Base-by-base conservation (phyloP, 441 rosid species). In the Euphorbia celastroides region DNA sequence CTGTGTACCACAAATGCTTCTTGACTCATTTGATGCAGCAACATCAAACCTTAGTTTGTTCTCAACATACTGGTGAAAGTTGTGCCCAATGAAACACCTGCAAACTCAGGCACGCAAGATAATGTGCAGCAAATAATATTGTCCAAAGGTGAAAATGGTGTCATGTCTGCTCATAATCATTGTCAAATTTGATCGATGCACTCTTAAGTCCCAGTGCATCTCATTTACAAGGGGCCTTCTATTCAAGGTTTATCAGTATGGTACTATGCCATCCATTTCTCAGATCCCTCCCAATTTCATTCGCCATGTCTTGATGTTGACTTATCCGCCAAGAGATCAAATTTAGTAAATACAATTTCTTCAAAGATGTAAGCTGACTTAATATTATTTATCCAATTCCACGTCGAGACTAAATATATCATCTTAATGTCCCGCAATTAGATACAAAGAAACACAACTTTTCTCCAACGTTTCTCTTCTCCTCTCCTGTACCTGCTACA, bases 21-120 rank as follows among this genome's bases (percentile, higher is more conserved):
- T n/a, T n/a, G 25, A 7, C 57, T 44, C 59, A 56, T 32, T 56
- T 56, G 59, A 56, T 56, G 59, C 59, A 55, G 58, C 17, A 55
- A 16, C 34, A 25, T 55, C 30, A 13, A 10, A n/a, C 31, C 32
- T 56, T 26, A 9, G 27, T 27, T 26, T 56, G 8, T 25, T 56
- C 59, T 26, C 59, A 25, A 2, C 30, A 25, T 23, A 23, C 2
- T 0, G 30, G 58, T 11, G 16, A 56, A 56, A 12, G 27, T 12
- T 26, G 27, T 26, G 59, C 32, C 14, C 7, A 56, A 3, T 26
- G 3, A 23, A 12, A 56, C 32, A 14, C 55, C 22, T 19, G 27
- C 57, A 20, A 8, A 5, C 27, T 22, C 57, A 2, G 26, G 57
- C 10, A 52, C 9, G 57, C 57, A 20, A 8, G 11, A 52, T 28